These are phyloP conservation scores for Gastroboletus turbinatus DNA, from an alignment of 1,284 basidiomycete species.

Conservation along the genomic window DNA sequence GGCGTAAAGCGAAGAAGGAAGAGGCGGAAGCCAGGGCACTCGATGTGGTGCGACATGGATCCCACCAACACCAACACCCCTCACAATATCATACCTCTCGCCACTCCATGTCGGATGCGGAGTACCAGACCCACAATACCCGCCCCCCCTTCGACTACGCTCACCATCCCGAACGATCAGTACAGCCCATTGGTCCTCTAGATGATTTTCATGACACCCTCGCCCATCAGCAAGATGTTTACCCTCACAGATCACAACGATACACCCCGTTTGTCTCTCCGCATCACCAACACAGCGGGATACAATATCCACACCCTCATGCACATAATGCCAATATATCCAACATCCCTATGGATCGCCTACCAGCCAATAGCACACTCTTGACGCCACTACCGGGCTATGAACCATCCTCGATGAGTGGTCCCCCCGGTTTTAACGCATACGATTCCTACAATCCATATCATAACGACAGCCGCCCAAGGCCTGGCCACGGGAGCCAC, in stretches of 20 bases:
- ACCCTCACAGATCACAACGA: conserved; percentile 31
- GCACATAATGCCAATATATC: conserved; percentile 13
- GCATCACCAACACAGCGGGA: conserved; percentile 14
- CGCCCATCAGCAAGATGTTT: conserved; percentile 19
- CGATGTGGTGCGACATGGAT: conserved; percentile 12
- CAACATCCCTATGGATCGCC: conserved; percentile 23
- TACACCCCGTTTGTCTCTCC: conserved; percentile 24
- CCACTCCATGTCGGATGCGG: conserved; percentile 21
- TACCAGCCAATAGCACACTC: conserved; percentile 50
- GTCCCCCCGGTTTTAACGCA: conserved; percentile 6
- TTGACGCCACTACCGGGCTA: conserved; percentile 51
- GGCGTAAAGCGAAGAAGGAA: conserved; percentile 92
- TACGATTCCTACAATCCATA: conserved; percentile 26
- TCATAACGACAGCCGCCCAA: conserved; percentile 19
- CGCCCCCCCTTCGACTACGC: conserved; percentile 18
- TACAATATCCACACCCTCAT: conserved; percentile 18
- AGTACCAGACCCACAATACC: conserved; percentile 18
- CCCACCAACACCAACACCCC: conserved; percentile 19
- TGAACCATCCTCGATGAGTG: conserved; percentile 25
- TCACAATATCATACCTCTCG: conserved; percentile 24
- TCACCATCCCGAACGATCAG: conserved; percentile 20
- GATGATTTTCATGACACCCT: conserved; percentile 23
- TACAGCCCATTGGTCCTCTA: conserved; percentile 3
- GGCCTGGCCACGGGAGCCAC: conserved; percentile 20
- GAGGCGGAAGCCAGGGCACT: conserved; percentile 37